These are phyloP conservation scores for Cercophora sp. DNA, from an alignment of 495 filamentous ascomycete genomes.

Conservation along the genomic window DNA sequence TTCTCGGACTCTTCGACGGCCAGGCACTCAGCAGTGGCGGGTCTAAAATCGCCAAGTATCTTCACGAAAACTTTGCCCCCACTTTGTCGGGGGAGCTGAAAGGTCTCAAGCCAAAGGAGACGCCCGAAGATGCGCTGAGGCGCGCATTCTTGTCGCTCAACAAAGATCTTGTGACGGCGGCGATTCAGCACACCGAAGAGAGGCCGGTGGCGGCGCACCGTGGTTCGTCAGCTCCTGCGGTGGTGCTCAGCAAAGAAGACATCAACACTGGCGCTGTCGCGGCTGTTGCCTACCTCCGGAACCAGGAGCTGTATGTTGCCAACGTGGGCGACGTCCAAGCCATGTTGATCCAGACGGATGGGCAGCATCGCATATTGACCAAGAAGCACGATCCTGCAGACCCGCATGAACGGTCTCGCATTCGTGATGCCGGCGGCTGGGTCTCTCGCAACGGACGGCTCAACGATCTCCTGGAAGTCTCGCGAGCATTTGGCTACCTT, in stretches of 20 bases:
- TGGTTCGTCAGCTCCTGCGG: slow-evolving; percentile 62
- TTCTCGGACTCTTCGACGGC: slow-evolving; percentile 94
- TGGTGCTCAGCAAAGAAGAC: slow-evolving; percentile 78
- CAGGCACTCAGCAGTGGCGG: slow-evolving; percentile 78
- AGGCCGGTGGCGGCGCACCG: slow-evolving; percentile 60
- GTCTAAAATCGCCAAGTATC: slow-evolving; percentile 90
- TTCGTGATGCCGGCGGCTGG: slow-evolving; percentile 91
- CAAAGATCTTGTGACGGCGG: slow-evolving; percentile 85
- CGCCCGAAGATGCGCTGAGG: slow-evolving; percentile 74
- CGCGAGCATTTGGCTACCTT: slow-evolving; percentile 90
- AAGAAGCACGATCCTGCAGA: slow-evolving; percentile 91
- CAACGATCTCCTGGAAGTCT: slow-evolving; percentile 87
- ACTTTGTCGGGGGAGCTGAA: slow-evolving; percentile 81
- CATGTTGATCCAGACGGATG: slow-evolving; percentile 85
- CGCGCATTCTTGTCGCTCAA: slow-evolving; percentile 86
- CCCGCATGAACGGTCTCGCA: slow-evolving; percentile 73
- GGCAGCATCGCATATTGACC: slow-evolving; percentile 73
- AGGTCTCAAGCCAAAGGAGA: slow-evolving; percentile 51
- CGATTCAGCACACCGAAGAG: slow-evolving; percentile 77
- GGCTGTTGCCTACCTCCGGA: slow-evolving; percentile 83
- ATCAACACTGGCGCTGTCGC: slow-evolving; percentile 85
- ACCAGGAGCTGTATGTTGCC: slow-evolving; percentile 86
- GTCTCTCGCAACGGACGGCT: slow-evolving; percentile 91
- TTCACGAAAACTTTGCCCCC: slow-evolving; percentile 88
- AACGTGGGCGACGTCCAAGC: slow-evolving; percentile 95